Percentiles rank a stretch among this genome's conserved stretches.
Conservation (phyloP, 192 early-diverging fungal genomes). For the Paraglomus occultum region DNA sequence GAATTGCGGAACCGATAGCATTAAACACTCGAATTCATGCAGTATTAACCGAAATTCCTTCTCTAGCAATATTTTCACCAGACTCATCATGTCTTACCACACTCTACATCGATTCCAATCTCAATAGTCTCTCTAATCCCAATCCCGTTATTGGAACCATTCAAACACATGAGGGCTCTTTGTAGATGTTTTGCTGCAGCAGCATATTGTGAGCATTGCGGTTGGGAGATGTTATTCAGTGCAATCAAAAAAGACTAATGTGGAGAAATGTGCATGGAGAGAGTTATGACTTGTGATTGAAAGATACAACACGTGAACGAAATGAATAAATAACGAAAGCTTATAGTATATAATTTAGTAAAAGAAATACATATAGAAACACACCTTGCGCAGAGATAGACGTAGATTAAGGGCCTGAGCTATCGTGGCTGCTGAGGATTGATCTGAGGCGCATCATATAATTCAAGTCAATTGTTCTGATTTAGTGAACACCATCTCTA, state of each 20-base stretch:
- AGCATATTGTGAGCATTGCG: conserved; percentile 40
- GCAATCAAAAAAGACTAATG: conserved; percentile 41
- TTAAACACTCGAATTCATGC: not conserved
- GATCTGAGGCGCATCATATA: no score
- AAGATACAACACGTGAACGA: no score
- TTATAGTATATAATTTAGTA: not conserved
- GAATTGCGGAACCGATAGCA: not conserved
- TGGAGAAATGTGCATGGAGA: no score
- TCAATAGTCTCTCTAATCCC: conserved; percentile 29
- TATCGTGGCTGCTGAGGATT: not conserved
- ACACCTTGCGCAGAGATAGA: conserved; percentile 29
- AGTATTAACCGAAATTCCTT: no score
- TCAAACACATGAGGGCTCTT: conserved; percentile 13
- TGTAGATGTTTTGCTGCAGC: conserved; percentile 36
- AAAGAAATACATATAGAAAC: not conserved
- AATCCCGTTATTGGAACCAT: conserved; percentile 13
- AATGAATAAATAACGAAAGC: no score
- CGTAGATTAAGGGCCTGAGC: conserved; percentile 29
- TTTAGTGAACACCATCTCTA: conserved; percentile 2
- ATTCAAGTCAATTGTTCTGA: no score
- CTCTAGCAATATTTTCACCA: no score
- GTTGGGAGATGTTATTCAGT: conserved; percentile 44
- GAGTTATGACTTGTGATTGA: no score
- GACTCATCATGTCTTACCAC: conserved; percentile 14
- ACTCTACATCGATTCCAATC: conserved; percentile 35